Evolutionary conservation across 164 flowering plant genomes (phyloP).

Genomic region (Vitis vinifera): DNA sequence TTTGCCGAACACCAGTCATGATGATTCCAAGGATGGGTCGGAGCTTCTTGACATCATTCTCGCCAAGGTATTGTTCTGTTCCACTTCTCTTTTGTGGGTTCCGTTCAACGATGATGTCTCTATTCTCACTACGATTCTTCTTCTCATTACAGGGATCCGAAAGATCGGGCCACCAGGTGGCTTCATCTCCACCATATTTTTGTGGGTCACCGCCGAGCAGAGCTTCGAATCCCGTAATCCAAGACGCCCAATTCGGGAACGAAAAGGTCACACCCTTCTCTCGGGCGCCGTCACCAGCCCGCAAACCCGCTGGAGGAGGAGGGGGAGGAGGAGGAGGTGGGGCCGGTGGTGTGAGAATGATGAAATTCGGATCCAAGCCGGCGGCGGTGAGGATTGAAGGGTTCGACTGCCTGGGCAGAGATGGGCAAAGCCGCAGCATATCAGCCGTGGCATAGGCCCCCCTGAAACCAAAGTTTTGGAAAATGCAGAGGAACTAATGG

Average conservation of each 20-base stretch:
- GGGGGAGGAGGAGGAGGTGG: conserved; percentile 12
- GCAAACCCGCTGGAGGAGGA: conserved; percentile 23
- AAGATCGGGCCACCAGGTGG: conserved; percentile 15
- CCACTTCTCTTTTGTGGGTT: neutral
- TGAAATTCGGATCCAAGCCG: conserved; percentile 37
- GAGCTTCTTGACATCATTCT: conserved; percentile 44
- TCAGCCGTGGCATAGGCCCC: conserved; percentile 36
- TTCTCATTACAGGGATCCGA: conserved; percentile 24
- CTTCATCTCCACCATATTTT: conserved; percentile 50
- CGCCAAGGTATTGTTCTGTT: conserved; percentile 24
- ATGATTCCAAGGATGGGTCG: conserved; percentile 30
- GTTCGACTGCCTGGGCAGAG: conserved; percentile 42
- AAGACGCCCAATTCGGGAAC: conserved; percentile 34
- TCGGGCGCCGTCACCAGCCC: conserved; percentile 15
- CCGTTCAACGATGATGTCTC: neutral
- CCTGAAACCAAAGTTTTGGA: neutral
- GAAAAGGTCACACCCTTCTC: conserved; percentile 12
- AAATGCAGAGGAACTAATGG: neutral
- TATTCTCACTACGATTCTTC: neutral
- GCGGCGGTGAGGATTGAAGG: conserved; percentile 54
- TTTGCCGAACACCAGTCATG: conserved; percentile 10
- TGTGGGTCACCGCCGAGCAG: conserved; percentile 49
- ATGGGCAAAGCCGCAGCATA: conserved; percentile 37
- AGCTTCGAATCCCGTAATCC: conserved; percentile 44
- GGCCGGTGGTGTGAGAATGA: conserved; percentile 21